phyloP scores from a whole-genome alignment of 768 basidiomycete species.

The Mycena capillaripes region DNA sequence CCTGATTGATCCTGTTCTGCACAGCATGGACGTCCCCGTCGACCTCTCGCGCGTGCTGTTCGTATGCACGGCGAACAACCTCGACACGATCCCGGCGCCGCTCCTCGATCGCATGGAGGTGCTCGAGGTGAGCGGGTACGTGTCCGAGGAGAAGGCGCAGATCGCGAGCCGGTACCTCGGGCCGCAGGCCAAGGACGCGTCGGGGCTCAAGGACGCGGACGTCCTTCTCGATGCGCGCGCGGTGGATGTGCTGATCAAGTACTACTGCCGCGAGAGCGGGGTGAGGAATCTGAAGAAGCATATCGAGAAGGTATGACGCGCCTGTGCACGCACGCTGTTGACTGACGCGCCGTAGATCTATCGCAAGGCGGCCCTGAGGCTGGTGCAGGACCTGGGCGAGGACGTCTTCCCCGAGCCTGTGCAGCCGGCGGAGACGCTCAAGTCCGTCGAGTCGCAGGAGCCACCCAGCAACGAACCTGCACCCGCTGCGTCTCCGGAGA shows the following conservation, averaged over 20 bases:
- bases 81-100: constrained; percentile 94
- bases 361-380: constrained; percentile 93
- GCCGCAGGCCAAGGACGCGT: constrained; percentile 93
- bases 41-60: constrained; percentile 97
- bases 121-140: constrained; percentile 94
- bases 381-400: constrained; percentile 93
- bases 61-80: constrained; percentile 96
- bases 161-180: constrained; percentile 92
- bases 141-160: constrained; percentile 91
- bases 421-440: constrained; percentile 31
- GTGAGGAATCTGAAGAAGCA: constrained; percentile 98
- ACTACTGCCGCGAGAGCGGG: constrained; percentile 97
- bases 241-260: constrained; percentile 92
- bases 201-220: constrained; percentile 88
- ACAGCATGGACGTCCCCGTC: constrained; percentile 95
- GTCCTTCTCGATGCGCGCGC: constrained; percentile 83
- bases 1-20: not conserved
- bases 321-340: not conserved
- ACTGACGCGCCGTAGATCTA: constrained; percentile 61
- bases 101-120: constrained; percentile 97
- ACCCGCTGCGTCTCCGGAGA: constrained; percentile 35
- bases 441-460: constrained; percentile 67
- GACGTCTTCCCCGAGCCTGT: constrained; percentile 83
- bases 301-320: constrained; percentile 88
- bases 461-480: constrained; percentile 57